Percentiles rank a stretch among this genome's conserved stretches.
These are phyloP conservation scores for Calonectria hongkongensis DNA, from an alignment of 2,329 filamentous ascomycete genomes.

Conservation along the genomic window DNA sequence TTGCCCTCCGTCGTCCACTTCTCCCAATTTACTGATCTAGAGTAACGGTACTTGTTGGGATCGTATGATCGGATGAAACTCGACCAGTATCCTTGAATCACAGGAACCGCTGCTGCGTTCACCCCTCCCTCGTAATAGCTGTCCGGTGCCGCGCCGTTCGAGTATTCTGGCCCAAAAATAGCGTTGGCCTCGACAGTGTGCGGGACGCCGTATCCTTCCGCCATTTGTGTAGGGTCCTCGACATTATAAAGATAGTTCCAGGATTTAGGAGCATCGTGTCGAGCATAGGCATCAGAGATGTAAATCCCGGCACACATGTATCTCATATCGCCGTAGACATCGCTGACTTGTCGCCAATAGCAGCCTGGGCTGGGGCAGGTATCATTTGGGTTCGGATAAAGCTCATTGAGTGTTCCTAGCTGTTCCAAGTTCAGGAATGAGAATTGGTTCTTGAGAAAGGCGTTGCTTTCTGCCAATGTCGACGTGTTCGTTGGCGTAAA, in stretches of 20 bases:
- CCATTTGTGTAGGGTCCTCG: slow-evolving; percentile 72
- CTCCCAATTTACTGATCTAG: slow-evolving; percentile 63
- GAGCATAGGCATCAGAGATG: slow-evolving; percentile 55
- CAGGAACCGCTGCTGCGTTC: slow-evolving; percentile 75
- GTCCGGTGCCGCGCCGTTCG: slow-evolving; percentile 66
- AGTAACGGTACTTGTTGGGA: slow-evolving; percentile 72
- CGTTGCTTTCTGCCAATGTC: slow-evolving; percentile 58
- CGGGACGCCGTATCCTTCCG: slow-evolving; percentile 76
- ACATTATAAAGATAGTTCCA: slow-evolving; percentile 85
- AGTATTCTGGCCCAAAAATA: slow-evolving; percentile 79
- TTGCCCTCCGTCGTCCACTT: slow-evolving; percentile 58
- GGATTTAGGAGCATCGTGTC: slow-evolving; percentile 61
- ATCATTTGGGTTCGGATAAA: slow-evolving; percentile 61
- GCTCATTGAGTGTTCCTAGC: slow-evolving; percentile 56
- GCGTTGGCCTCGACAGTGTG: slow-evolving; percentile 81
- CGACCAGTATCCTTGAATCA: slow-evolving; percentile 83
- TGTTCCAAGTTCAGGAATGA: slow-evolving; percentile 58
- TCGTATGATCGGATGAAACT: slow-evolving; percentile 81
- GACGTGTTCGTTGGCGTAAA: slow-evolving; percentile 58
- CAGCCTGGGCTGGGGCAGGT: slow-evolving; percentile 58
- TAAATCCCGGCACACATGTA: slow-evolving; percentile 61
- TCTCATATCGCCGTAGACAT: slow-evolving; percentile 60
- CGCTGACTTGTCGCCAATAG: slow-evolving; percentile 62
- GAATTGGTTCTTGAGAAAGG: slow-evolving; percentile 59
- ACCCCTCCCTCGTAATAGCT: slow-evolving; percentile 72